phyloP scores from a whole-genome alignment of 192 early-diverging fungal species.

The Coemansia sp. region DNA sequence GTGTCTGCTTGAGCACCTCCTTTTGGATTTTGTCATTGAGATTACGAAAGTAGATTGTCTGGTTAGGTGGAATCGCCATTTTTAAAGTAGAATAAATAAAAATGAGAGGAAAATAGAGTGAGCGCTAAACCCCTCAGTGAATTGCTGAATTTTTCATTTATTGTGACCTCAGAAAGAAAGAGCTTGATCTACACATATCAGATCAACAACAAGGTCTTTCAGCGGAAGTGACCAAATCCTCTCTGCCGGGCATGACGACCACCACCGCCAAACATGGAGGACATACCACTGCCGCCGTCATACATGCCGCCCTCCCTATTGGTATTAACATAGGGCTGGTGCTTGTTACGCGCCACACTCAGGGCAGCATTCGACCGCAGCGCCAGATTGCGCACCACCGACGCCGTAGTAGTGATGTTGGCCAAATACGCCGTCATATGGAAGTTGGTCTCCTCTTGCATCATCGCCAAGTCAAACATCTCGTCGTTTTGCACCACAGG shows the following conservation, averaged over 20 bases:
- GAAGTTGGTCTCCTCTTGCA: slow-evolving; percentile 54
- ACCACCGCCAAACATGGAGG: slow-evolving; percentile 24
- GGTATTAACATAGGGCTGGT: slow-evolving; percentile 31
- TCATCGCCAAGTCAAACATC: slow-evolving; percentile 45
- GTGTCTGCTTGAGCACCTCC: slow-evolving; percentile 75
- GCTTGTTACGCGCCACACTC: slow-evolving; percentile 28
- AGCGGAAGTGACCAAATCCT: slow-evolving; percentile 41
- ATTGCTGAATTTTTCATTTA: neutral
- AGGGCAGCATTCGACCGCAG: slow-evolving; percentile 41
- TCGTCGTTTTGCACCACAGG: slow-evolving; percentile 43
- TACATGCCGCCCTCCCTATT: slow-evolving; percentile 39
- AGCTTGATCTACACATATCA: neutral
- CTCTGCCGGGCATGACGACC: slow-evolving; percentile 22
- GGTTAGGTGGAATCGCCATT: slow-evolving; percentile 61
- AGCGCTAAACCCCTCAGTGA: neutral
- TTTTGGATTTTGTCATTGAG: slow-evolving; percentile 81
- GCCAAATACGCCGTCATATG: slow-evolving; percentile 38
- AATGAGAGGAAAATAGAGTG: neutral
- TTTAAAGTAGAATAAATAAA: neutral
- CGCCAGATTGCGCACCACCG: slow-evolving; percentile 38
- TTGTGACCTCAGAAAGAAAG: neutral
- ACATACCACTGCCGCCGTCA: slow-evolving; percentile 23
- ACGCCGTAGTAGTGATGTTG: slow-evolving; percentile 26
- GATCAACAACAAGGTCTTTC: neutral
- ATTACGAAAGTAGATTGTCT: slow-evolving; percentile 82